Percentiles rank a stretch among this genome's conserved stretches.
Evolutionary conservation across 2,329 filamentous ascomycete species (phyloP).

Genomic region (Sphaerulina populicola): DNA sequence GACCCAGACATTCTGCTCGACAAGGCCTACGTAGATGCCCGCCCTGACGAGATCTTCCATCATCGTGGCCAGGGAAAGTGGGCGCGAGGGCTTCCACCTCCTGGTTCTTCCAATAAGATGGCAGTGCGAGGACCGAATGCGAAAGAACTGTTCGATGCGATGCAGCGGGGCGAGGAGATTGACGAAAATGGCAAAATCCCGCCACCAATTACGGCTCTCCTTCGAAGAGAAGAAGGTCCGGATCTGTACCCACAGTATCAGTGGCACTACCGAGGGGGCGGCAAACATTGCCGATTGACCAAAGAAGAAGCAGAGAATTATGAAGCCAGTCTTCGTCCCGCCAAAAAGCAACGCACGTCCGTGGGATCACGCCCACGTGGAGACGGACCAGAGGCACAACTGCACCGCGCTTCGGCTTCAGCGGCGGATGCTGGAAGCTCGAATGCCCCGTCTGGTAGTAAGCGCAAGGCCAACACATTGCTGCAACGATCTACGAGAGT

Average conservation of each 20-base stretch:
- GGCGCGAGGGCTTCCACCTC: slow-evolving; percentile 24
- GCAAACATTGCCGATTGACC: slow-evolving; percentile 27
- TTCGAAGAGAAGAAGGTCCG: slow-evolving; percentile 28
- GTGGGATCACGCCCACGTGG: slow-evolving; percentile 4
- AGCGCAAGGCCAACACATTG: slow-evolving; percentile 3
- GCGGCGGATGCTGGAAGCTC: slow-evolving; percentile 9
- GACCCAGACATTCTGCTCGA: slow-evolving; percentile 18
- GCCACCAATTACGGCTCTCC: slow-evolving; percentile 22
- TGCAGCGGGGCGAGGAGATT: slow-evolving; percentile 15
- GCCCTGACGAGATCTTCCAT: slow-evolving; percentile 25
- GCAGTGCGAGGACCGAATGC: slow-evolving; percentile 27
- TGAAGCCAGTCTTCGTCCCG: slow-evolving; percentile 5
- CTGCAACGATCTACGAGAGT: slow-evolving; percentile 9
- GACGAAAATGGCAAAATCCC: slow-evolving; percentile 13
- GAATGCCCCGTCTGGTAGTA: neutral
- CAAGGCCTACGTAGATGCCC: slow-evolving; percentile 21
- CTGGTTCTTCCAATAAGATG: slow-evolving; percentile 23
- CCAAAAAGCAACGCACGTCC: slow-evolving; percentile 10
- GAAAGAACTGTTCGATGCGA: slow-evolving; percentile 8
- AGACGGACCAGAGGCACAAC: slow-evolving; percentile 21
- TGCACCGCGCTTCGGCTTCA: slow-evolving; percentile 17
- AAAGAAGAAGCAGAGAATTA: slow-evolving; percentile 22
- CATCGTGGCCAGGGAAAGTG: slow-evolving; percentile 25
- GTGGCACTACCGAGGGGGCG: slow-evolving; percentile 31
- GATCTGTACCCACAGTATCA: slow-evolving; percentile 26